Base-by-base conservation (phyloP, 139 green algal genomes). In the Tetratostichococcus sp. region DNA sequence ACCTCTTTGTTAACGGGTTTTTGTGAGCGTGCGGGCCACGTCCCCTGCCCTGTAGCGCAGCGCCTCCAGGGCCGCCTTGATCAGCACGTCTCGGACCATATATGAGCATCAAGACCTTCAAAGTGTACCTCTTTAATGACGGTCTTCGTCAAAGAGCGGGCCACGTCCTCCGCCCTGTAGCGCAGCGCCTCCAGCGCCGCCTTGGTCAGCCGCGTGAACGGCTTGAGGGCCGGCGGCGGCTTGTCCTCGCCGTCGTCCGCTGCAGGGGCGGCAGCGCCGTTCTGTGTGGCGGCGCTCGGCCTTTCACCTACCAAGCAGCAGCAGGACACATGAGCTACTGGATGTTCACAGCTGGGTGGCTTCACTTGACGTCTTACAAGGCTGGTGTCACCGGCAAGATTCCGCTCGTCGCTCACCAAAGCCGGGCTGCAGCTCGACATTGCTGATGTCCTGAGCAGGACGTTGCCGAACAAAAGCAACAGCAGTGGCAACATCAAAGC, bases 81-180 rank as follows among this genome's bases (percentile, higher is more conserved):
- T 91, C 23, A 97, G 79, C 17, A n/a, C n/a, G n/a, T n/a, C n/a
- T n/a, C n/a, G n/a, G n/a, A n/a, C n/a, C n/a, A n/a, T n/a, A 50
- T 50, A 50, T 50, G 6, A 6, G 39, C 39, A 50, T 21, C 39
- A 50, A 50, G 11, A 11, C 6, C 11, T 50, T 11, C 6, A 50
- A 11, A 50, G 39, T 50, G 39, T 14, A 83, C 88, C 81, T 98
- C 94, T 58, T 85, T 84, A 35, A 98, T 85, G 19, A 86, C 88
- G 1, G 73, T 80, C 34, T 78, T 82, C 17, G 92, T 97, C 59
- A 98, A 86, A 57, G 73, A 82, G 28, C 89, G 81, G 1, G 86
- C 83, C 30, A 98, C 87, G 39, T 98, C 94, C 75, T 97, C 88
- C 0, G 69, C 91, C 1, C 93, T 80, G 77, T 97, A 97, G 23